A percentile compares a stretch with the other conserved stretches of the same genome.
These are phyloP conservation scores for Geum urbanum DNA, from an alignment of 306 rosid species.

Conservation along the genomic window DNA sequence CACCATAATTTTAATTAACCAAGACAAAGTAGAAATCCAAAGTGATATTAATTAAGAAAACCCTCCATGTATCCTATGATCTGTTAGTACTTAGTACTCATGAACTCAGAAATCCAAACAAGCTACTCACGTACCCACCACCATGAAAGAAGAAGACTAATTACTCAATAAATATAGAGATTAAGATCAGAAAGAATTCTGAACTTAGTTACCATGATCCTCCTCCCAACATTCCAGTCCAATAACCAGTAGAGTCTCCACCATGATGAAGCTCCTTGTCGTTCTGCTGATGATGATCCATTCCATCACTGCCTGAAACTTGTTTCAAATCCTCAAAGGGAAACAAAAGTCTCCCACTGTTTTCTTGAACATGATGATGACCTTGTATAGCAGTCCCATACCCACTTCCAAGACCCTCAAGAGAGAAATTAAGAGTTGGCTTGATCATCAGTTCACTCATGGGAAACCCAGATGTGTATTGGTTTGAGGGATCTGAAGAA, in stretches of 20 bases:
- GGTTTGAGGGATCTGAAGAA: conserved; percentile 31
- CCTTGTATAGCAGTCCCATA: conserved; percentile 27
- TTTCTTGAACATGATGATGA: conserved; percentile 27
- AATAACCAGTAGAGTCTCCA: conserved; percentile 58
- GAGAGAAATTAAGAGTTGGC: conserved; percentile 53
- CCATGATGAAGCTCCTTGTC: conserved; percentile 38
- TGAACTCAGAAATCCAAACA: conserved; percentile 31
- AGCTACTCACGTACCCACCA: conserved; percentile 25
- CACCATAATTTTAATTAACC: conserved; percentile 23
- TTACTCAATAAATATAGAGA: conserved; percentile 17
- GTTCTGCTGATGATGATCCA: conserved; percentile 28
- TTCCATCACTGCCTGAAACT: conserved; percentile 26
- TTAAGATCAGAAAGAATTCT: conserved; percentile 9
- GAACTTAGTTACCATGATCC: conserved; percentile 57
- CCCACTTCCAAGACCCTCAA: conserved; percentile 52
- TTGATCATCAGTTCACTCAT: conserved; percentile 48
- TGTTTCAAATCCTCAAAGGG: conserved; percentile 67
- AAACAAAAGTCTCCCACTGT: conserved; percentile 46
- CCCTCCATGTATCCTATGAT: conserved; percentile 26
- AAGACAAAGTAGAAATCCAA: conserved; percentile 21
- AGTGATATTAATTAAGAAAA: conserved; percentile 16
- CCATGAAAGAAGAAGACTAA: conserved; percentile 24
- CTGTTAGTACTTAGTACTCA: conserved; percentile 51
- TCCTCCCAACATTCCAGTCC: conserved; percentile 86
- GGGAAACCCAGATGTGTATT: conserved; percentile 34